Conservation (phyloP, 148 eudicot species). For the Dysphania ambrosioides region DNA sequence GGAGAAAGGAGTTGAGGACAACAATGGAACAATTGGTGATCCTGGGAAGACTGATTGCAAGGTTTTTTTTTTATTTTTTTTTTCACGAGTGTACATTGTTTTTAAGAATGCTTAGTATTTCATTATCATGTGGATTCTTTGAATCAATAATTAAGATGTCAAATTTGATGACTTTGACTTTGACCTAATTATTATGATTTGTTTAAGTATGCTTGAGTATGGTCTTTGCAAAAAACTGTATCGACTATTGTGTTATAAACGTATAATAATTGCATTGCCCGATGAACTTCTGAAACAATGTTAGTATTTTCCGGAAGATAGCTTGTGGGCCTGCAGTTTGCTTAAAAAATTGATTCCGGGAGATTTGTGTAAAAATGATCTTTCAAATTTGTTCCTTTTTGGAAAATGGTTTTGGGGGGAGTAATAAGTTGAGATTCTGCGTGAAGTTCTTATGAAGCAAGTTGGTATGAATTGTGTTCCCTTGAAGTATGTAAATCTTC, state of each 20-base stretch:
- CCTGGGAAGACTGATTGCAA: constrained; percentile 50
- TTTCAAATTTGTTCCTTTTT: neutral
- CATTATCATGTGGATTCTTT: constrained; percentile 4
- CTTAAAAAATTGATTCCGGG: neutral
- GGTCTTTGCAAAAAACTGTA: too few relatives aligned
- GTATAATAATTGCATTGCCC: neutral
- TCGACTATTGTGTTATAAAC: neutral
- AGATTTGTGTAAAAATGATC: neutral
- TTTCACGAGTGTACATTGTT: too few relatives aligned
- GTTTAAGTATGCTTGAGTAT: constrained; percentile 6
- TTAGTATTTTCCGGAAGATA: neutral
- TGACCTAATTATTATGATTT: constrained; percentile 17
- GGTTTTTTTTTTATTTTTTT: constrained; percentile 35
- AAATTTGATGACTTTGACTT: constrained; percentile 27
- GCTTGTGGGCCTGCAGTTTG: neutral
- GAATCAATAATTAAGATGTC: neutral
- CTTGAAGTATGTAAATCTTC: too few relatives aligned
- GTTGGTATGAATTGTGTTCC: too few relatives aligned
- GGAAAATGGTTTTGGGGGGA: too few relatives aligned
- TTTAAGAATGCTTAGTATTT: constrained; percentile 16
- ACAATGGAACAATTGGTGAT: constrained; percentile 23
- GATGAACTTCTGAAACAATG: neutral
- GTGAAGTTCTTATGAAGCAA: too few relatives aligned
- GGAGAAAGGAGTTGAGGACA: constrained; percentile 22
- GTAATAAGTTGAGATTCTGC: too few relatives aligned